Evolutionary conservation across 2,329 filamentous ascomycete species (phyloP).

Genomic region (Aspergillus pseudoterreus): DNA sequence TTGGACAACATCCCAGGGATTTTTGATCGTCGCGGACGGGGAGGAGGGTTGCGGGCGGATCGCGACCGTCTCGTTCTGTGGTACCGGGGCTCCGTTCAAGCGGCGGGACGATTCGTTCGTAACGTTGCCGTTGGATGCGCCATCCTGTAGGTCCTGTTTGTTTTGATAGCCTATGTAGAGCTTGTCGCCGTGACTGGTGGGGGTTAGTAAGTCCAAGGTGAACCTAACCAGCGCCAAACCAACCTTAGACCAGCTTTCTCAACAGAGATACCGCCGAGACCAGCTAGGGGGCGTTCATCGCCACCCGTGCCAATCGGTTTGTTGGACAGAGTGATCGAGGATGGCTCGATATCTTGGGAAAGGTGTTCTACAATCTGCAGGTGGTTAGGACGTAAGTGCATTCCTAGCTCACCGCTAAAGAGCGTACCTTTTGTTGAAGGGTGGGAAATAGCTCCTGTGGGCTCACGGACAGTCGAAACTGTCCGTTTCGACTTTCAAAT

Average conservation of each 20-base stretch:
- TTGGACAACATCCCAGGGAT: conserved; percentile 87
- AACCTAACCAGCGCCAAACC: conserved; percentile 13
- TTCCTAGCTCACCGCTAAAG: background rate
- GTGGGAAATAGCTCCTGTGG: conserved; percentile 67
- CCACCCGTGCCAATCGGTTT: conserved; percentile 55
- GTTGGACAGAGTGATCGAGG: conserved; percentile 58
- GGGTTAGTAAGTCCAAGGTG: background rate
- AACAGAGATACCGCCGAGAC: conserved; percentile 54
- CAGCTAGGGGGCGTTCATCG: conserved; percentile 51
- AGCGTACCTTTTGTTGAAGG: conserved; percentile 45
- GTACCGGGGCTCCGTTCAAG: conserved; percentile 35
- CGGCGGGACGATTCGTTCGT: conserved; percentile 27
- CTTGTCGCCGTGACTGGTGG: conserved; percentile 76
- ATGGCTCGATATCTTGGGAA: conserved; percentile 53
- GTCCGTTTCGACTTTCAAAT: conserved; percentile 88
- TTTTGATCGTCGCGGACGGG: conserved; percentile 65
- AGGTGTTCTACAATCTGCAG: conserved; percentile 56
- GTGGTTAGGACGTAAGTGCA: conserved; percentile 7
- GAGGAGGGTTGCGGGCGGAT: conserved; percentile 59
- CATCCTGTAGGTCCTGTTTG: conserved; percentile 49
- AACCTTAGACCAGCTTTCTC: conserved; percentile 56
- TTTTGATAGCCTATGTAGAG: conserved; percentile 81
- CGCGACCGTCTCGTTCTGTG: conserved; percentile 56
- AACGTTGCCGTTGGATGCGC: conserved; percentile 27
- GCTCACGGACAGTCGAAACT: conserved; percentile 78